A percentile compares a stretch with the other conserved stretches of the same genome.
Evolutionary conservation across 768 basidiomycete genomes (phyloP).

Genomic region (Suillus subalutaceus): DNA sequence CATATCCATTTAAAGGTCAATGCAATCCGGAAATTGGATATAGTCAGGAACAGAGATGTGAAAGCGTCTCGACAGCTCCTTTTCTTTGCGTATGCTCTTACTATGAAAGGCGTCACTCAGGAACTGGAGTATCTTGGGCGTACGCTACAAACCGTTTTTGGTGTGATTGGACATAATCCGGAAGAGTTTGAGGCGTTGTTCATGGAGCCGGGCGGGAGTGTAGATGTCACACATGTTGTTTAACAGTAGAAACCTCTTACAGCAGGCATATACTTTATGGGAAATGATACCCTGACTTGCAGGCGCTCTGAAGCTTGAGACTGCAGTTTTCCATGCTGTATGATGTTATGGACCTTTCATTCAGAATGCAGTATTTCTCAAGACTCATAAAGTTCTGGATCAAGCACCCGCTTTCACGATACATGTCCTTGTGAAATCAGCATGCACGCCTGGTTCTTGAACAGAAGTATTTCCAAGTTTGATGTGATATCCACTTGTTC

Average conservation of each 20-base stretch:
- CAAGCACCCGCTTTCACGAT: not conserved
- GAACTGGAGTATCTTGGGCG: slow-evolving; percentile 84
- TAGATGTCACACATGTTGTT: slow-evolving; percentile 8
- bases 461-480: not conserved
- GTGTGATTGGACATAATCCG: slow-evolving; percentile 82
- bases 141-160: slow-evolving; percentile 87
- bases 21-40: slow-evolving; percentile 81
- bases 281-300: not conserved
- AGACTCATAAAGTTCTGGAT: not conserved
- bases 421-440: not conserved
- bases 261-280: not conserved
- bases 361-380: not conserved
- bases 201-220: slow-evolving; percentile 19
- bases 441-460: not conserved
- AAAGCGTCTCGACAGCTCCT: slow-evolving; percentile 84
- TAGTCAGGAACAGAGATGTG: slow-evolving; percentile 82
- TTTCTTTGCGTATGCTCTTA: slow-evolving; percentile 92
- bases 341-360: not conserved
- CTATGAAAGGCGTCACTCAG: slow-evolving; percentile 92
- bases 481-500: not conserved
- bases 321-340: not conserved
- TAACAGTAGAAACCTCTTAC: slow-evolving; percentile 9
- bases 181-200: slow-evolving; percentile 88
- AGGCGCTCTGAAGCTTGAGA: not conserved
- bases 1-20: slow-evolving; percentile 54